Evolutionary conservation across 129 eudicot species (phyloP), one percentile per base, ranked within the genome.

Genomic region (Flaveria sonorensis): DNA sequence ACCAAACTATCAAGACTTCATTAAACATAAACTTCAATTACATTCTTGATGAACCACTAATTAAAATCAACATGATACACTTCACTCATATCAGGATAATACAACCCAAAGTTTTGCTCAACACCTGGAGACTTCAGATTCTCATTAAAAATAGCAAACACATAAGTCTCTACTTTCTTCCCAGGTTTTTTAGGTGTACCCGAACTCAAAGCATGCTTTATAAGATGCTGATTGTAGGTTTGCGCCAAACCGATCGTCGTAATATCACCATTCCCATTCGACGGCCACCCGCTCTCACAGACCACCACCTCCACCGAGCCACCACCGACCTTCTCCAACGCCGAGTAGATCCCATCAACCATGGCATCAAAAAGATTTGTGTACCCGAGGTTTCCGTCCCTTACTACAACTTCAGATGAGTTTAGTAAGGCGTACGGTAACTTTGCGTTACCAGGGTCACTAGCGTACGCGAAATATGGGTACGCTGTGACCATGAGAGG

Each of bases 201-300:
- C 24, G 50, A 48, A 24, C 24, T 46, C 15, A 24, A 20, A n/a
- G 68, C 82, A 73, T 83, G 87, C 1, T 39, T 23, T 13, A 83
- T 71, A 79, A 82, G 71, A 5, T 86, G 74, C 48, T 73, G 73
- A 52, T 80, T 77, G 8, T 86, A 86, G 2, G 55, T 78, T 60
- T 23, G 68, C 14, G 90, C 87, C 32, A 71, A 20, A 1, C 12
- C 15, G 2, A 16, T 64, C 0, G 77, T 77, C 21, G 90, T 79
- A 9, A 60, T 21, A 61, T 45, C 72, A 0, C 87, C 85, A 39
- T 86, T 83, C 23, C 78, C 85, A 0, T 75, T 30, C 1, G 85
- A 84, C 0, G 90, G 87, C 87, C 90, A 86, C 72, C 86, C 87
- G 28, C 75, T 86, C 86, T 86, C 90, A 4, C 83, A 75, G 7